A percentile compares a stretch with the other conserved stretches of the same genome.
phyloP scores from a whole-genome alignment of 1,284 basidiomycete genomes.

The Pholiota adiposa region DNA sequence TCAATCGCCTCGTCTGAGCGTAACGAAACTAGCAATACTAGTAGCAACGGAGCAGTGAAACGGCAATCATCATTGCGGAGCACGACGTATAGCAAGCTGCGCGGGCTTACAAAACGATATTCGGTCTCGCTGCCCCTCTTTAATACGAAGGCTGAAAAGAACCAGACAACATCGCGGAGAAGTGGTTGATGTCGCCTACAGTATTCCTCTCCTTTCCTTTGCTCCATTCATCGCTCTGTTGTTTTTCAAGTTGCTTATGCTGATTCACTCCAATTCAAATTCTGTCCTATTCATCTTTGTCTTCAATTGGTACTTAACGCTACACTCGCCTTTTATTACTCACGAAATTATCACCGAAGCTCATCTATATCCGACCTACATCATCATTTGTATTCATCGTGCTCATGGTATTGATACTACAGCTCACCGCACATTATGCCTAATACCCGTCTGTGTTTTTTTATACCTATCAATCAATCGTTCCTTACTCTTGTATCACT shows the following conservation, averaged over 20 bases:
- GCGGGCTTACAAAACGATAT: conserved; percentile 48
- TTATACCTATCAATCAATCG: not conserved
- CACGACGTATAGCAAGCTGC: conserved; percentile 36
- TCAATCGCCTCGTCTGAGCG: conserved; percentile 1
- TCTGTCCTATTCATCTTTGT: not conserved
- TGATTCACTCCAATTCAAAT: not conserved
- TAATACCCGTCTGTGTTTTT: conserved; percentile 4
- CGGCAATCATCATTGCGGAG: conserved; percentile 18
- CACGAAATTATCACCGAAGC: not conserved
- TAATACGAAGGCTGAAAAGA: conserved; percentile 17
- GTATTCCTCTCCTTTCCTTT: not conserved
- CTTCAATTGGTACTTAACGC: not conserved
- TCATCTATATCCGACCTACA: not conserved
- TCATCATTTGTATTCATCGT: not conserved
- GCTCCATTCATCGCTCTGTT: conserved; percentile 1
- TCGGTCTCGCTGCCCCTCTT: conserved; percentile 46
- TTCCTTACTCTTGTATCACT: not conserved
- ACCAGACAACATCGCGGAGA: conserved; percentile 11
- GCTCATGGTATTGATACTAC: not conserved
- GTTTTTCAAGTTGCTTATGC: conserved; percentile 1
- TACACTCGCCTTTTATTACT: not conserved
- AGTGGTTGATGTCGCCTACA: conserved; percentile 16
- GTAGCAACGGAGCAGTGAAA: not conserved
- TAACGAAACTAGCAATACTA: not conserved
- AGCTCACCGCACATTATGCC: not conserved